Percentiles rank a stretch among this genome's conserved stretches.
phyloP scores from a whole-genome alignment of 768 basidiomycete genomes.

The Mycena floridula region DNA sequence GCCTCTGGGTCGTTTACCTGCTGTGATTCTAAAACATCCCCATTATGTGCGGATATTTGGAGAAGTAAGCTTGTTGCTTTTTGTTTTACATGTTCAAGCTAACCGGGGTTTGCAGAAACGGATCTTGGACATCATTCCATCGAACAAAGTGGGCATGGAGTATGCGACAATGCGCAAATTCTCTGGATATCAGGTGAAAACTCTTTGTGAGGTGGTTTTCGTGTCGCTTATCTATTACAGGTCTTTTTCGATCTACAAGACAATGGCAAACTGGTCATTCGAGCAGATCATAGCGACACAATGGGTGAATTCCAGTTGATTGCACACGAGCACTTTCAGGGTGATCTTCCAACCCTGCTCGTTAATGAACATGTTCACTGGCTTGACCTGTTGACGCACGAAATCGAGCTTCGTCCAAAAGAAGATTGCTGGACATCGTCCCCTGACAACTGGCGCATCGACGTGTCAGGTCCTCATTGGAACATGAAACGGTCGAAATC shows the following conservation, averaged over 20 bases:
- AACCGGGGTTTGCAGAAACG: background rate
- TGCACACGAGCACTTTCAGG: slow-evolving; percentile 13
- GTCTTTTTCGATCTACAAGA: slow-evolving; percentile 7
- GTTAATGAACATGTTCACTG: slow-evolving; percentile 21
- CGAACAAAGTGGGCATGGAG: slow-evolving; percentile 9
- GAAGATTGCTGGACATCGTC: slow-evolving; percentile 18
- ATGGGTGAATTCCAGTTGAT: slow-evolving; percentile 12
- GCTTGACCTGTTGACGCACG: slow-evolving; percentile 17
- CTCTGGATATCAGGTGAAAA: slow-evolving; percentile 7
- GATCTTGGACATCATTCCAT: slow-evolving; percentile 13
- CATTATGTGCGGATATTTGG: slow-evolving; percentile 30
- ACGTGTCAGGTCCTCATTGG: slow-evolving; percentile 1
- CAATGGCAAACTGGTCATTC: slow-evolving; percentile 9
- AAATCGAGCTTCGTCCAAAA: slow-evolving; percentile 21
- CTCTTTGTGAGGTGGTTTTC: background rate
- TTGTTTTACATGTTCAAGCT: background rate
- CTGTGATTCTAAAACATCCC: slow-evolving; percentile 20
- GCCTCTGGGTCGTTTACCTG: slow-evolving; percentile 30
- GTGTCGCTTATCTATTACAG: slow-evolving; percentile 1
- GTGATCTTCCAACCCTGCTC: slow-evolving; percentile 19
- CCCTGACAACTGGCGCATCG: slow-evolving; percentile 19
- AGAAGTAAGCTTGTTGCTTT: slow-evolving; percentile 13
- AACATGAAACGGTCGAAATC: slow-evolving; percentile 4
- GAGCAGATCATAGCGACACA: slow-evolving; percentile 1
- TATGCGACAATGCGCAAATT: slow-evolving; percentile 6